Evolutionary conservation across 2,329 filamentous ascomycete genomes (phyloP), one percentile per base, ranked within the genome.

Genomic region (Paraconiothyrium sp.): DNA sequence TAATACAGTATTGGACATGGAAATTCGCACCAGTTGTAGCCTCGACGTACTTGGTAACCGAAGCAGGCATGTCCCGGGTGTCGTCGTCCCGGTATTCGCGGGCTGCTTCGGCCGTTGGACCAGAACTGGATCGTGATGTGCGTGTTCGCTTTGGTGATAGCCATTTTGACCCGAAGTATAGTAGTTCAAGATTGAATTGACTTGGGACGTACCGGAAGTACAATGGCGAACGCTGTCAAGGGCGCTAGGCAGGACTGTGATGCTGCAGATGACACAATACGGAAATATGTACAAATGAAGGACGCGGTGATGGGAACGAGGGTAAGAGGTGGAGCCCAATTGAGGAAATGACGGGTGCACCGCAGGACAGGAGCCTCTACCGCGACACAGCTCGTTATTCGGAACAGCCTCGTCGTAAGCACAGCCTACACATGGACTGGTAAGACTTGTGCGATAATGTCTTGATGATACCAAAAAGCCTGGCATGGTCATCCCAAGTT

Each of bases 11-110:
- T 5, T 34, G 22, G 20, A 73, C 44, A 4, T 43, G 56, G 48
- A 80, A 76, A 2, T 69, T 54, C 0, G 68, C 64, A 7, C 66
- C 73, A 1, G 74, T 71, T 3, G 43, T 43, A 0, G 72, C 70
- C 50, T 78, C 73, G 16, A 80, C 65, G 49, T 78, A 79, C 27
- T 73, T 79, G 0, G 67, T 72, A 2, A 70, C 54, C 0, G 60
- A 62, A 1, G 37, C 37, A 16, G 52, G 35, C 1, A 22, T 9
- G 4, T 48, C 39, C 2, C 57, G 32, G 1, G 68, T 61, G 1
- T 76, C 69, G 4, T 72, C 63, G 24, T 76, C 65, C 3, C 71
- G 67, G 47, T 72, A 74, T 49, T 79, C 75, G 20, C 65, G 39
- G 10, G 75, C 55, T 0, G 63, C 32, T 0, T 37, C 20, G 35